Conservation (phyloP, 495 filamentous ascomycete species). For the Penicillium steckii region DNA sequence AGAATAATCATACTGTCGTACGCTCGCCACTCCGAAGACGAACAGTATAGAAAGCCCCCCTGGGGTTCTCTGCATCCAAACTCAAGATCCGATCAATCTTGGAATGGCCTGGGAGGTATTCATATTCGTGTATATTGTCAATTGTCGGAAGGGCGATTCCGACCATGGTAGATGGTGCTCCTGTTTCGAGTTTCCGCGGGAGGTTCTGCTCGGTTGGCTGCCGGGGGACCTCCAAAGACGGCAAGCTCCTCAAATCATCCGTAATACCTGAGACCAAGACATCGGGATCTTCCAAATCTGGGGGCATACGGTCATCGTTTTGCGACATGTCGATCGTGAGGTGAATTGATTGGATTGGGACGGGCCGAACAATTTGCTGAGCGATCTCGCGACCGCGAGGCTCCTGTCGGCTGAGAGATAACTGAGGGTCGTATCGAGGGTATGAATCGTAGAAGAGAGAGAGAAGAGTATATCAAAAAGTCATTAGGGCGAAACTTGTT, state of each 20-base stretch:
- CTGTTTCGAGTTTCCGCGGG: constrained; percentile 8
- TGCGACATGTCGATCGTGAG: constrained; percentile 1
- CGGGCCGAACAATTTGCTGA: too few species aligned
- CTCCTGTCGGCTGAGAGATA: too few species aligned
- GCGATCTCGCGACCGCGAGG: too few species aligned
- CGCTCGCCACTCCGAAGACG: constrained; percentile 46
- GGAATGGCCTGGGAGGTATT: constrained; percentile 46
- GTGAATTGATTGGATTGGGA: neutral
- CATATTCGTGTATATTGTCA: constrained; percentile 44
- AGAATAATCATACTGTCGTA: constrained; percentile 36
- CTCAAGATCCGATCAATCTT: constrained; percentile 38
- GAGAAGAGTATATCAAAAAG: too few species aligned
- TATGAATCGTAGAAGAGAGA: too few species aligned
- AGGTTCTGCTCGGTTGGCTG: neutral
- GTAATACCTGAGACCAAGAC: constrained; percentile 20
- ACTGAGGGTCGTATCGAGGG: too few species aligned
- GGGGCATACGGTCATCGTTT: neutral
- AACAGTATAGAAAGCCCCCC: constrained; percentile 39
- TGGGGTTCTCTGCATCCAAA: constrained; percentile 25
- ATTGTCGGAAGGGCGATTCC: constrained; percentile 35
- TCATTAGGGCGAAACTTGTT: too few species aligned
- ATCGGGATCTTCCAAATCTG: constrained; percentile 14
- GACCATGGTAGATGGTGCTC: constrained; percentile 9
- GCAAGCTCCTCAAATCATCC: constrained; percentile 12
- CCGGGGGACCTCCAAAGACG: neutral